These are phyloP conservation scores for Penicillium sp. DNA, from an alignment of 2,329 filamentous ascomycete species.

Conservation along the genomic window DNA sequence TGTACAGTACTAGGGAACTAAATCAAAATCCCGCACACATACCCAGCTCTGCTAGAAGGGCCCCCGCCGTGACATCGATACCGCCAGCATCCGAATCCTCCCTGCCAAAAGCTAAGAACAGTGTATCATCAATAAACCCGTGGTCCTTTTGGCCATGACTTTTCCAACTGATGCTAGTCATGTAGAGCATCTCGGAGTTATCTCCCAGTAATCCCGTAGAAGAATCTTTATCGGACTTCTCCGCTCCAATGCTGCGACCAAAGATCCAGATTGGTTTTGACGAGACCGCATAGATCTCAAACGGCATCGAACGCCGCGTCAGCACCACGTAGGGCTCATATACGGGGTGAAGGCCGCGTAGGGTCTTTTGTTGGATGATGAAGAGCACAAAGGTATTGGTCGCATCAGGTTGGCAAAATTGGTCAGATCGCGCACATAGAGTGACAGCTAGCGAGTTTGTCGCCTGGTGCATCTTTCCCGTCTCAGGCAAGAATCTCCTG, in stretches of 20 bases:
- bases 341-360: constrained; percentile 47
- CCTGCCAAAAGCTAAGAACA: constrained; percentile 56
- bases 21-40: background rate
- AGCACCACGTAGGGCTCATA: constrained; percentile 58
- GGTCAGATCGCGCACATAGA: constrained; percentile 50
- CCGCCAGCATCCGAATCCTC: constrained; percentile 51
- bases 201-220: constrained; percentile 11
- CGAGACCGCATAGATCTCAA: constrained; percentile 51
- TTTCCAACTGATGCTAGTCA: constrained; percentile 59
- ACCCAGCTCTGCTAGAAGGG: constrained; percentile 47
- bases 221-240: constrained; percentile 21
- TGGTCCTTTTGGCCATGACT: constrained; percentile 48
- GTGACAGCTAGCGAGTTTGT: constrained; percentile 59
- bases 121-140: constrained; percentile 55
- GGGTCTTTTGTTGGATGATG: constrained; percentile 56
- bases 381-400: constrained; percentile 55
- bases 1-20: background rate
- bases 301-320: constrained; percentile 49
- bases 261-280: constrained; percentile 55
- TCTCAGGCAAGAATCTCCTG: constrained; percentile 44
- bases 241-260: constrained; percentile 39
- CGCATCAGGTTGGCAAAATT: constrained; percentile 40
- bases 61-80: constrained; percentile 52
- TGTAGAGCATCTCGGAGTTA: constrained; percentile 56
- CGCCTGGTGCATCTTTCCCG: constrained; percentile 57